Evolutionary conservation across 2,329 filamentous ascomycete species (phyloP), one percentile per base, ranked within the genome.

Genomic region (Tolypocladium tundrense): DNA sequence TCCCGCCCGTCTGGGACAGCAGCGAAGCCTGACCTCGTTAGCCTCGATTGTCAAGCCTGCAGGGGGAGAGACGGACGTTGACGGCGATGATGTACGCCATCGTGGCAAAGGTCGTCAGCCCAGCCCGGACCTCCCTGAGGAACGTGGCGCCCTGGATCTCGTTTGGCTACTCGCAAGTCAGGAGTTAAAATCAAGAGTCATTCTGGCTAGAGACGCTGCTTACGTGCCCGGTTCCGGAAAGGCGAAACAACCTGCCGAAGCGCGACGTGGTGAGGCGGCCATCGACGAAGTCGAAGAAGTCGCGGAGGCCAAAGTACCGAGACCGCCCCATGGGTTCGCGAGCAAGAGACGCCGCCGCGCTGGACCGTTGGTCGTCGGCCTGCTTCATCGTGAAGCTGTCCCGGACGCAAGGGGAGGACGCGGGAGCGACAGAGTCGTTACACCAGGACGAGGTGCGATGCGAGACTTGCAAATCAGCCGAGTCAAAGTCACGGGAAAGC

Each of bases 41-140:
- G 14, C 37, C 35, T 21, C 2, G 9, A 10, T 1, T 13, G 3
- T 3, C 33, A 53, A 35, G 8, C 9, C 13, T 6, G 21, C 3
- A 13, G 14, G 19, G 9, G n/a, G 21, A 14, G 24, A 2, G 5
- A 65, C 77, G 65, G 62, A 83, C 83, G 65, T 87, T 86, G 61
- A 87, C 85, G 10, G 87, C 87, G 67, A 94, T 91, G 65, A 94
- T 93, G 72, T 92, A 93, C 16, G 88, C 87, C 89, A 91, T 91
- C 3, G 87, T 88, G 57, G 87, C 86, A 68, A 89, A 89, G 2
- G 90, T 94, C 1, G 90, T 91, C 57, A 93, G 70, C 1, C 90
- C 90, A 37, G 90, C 90, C 35, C 90, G 85, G 58, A 94, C 75
- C 71, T 94, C 90, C 27, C 84, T 88, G 62, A 90, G 85, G 70